Conservation (phyloP, 148 eudicot species). For the Vaccinium darrowii region DNA sequence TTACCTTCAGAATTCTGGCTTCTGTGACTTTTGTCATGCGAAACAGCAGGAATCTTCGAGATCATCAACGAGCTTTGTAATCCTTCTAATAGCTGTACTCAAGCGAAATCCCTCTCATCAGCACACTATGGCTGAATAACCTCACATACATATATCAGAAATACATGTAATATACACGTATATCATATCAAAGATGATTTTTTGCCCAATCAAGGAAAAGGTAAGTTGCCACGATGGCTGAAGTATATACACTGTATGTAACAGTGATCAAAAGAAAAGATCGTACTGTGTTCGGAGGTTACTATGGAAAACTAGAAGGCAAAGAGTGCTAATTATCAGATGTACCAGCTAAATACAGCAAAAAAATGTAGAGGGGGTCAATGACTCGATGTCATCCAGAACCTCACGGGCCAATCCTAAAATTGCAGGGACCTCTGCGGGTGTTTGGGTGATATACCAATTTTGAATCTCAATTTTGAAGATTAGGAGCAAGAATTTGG, state of each 20-base stretch:
- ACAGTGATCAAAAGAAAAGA: background rate
- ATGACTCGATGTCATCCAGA: too few species aligned
- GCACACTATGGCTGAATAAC: background rate
- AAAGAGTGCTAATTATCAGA: background rate
- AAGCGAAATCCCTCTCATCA: background rate
- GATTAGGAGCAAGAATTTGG: too few species aligned
- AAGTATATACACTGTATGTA: background rate
- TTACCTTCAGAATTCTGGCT: background rate
- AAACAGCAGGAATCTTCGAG: constrained; percentile 61
- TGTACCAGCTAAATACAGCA: background rate
- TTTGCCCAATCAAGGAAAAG: background rate
- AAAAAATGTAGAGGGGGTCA: background rate
- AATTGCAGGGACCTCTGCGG: too few species aligned
- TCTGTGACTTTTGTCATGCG: constrained; percentile 45
- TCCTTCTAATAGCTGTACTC: constrained; percentile 75
- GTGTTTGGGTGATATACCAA: too few species aligned
- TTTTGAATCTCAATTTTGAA: too few species aligned
- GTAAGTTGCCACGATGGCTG: background rate
- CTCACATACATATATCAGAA: background rate
- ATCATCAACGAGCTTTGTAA: constrained; percentile 73
- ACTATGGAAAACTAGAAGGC: background rate
- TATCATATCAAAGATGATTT: background rate
- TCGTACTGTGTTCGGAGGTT: background rate
- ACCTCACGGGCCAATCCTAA: too few species aligned
- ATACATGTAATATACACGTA: background rate